These are phyloP conservation scores for Geoglossum glabrum DNA, from an alignment of 495 filamentous ascomycete genomes.

Conservation along the genomic window DNA sequence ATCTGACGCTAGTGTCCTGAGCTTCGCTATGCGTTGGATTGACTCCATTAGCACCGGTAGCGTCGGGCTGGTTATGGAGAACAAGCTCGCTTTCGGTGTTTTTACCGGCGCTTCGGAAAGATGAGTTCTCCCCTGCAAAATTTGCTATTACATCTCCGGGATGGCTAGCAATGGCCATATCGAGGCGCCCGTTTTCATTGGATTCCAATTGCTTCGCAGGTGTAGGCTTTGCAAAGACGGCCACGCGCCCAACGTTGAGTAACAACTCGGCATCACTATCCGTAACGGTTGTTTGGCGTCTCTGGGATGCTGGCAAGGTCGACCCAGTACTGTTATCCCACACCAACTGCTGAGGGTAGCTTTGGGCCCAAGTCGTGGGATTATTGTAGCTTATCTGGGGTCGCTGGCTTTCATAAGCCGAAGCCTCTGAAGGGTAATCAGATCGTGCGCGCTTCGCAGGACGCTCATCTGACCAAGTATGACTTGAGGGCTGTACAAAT, in stretches of 20 bases:
- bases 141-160: background rate
- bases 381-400: background rate
- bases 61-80: background rate
- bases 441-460: background rate
- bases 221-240: background rate
- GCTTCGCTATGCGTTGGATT: background rate
- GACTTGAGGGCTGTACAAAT: background rate
- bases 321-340: background rate
- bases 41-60: background rate
- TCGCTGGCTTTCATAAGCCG: background rate
- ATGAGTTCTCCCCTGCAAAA: background rate
- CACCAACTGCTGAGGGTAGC: background rate
- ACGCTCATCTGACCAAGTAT: background rate
- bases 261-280: constrained; percentile 6
- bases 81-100: background rate
- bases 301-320: background rate
- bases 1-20: background rate
- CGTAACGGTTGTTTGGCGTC: background rate
- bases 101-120: background rate
- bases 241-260: constrained; percentile 5
- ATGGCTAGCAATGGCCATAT: background rate
- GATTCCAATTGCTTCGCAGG: background rate
- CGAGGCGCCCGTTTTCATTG: background rate
- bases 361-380: background rate
- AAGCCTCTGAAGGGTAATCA: background rate